Evolutionary conservation across 2,329 filamentous ascomycete species (phyloP).

Genomic region (Paramyrothecium sp.): DNA sequence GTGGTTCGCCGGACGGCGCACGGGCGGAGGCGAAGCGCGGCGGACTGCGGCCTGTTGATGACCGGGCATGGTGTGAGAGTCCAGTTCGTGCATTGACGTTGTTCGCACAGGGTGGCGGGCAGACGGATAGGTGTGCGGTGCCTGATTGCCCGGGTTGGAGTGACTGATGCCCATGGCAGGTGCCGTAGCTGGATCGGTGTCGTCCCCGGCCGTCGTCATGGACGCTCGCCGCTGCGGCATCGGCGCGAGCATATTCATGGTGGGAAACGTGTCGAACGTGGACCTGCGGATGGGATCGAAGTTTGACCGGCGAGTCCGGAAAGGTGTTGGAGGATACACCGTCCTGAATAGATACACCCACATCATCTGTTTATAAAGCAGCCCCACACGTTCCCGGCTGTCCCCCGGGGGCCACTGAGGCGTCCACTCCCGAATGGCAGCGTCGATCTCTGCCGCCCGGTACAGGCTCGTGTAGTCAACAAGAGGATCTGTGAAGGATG

Average conservation of each 20-base stretch:
- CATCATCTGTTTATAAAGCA: constrained; percentile 65
- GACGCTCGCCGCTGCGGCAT: constrained; percentile 29
- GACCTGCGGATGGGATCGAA: constrained; percentile 22
- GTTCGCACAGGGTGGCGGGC: constrained; percentile 34
- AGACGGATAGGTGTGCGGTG: constrained; percentile 27
- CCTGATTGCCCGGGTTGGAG: constrained; percentile 11
- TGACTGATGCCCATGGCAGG: constrained; percentile 9
- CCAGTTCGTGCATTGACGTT: constrained; percentile 38
- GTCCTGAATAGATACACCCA: constrained; percentile 64
- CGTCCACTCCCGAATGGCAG: constrained; percentile 71
- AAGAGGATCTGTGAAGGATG: constrained; percentile 58
- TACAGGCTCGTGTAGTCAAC: constrained; percentile 74
- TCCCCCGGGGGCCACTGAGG: constrained; percentile 60
- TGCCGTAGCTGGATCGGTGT: constrained; percentile 19
- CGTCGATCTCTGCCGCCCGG: constrained; percentile 73
- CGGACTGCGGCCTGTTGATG: constrained; percentile 12
- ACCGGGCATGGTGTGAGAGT: constrained; percentile 18
- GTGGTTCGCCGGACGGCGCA: constrained; percentile 45
- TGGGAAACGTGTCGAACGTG: constrained; percentile 24
- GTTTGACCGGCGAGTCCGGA: constrained; percentile 1
- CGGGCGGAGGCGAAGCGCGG: constrained; percentile 43
- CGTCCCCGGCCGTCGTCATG: constrained; percentile 24
- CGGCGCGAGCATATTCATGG: constrained; percentile 12
- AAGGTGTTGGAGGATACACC: constrained; percentile 51
- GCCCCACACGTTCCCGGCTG: constrained; percentile 52